These are phyloP conservation scores for Lactifluus piperatus DNA, from an alignment of 768 basidiomycete species.

Conservation along the genomic window DNA sequence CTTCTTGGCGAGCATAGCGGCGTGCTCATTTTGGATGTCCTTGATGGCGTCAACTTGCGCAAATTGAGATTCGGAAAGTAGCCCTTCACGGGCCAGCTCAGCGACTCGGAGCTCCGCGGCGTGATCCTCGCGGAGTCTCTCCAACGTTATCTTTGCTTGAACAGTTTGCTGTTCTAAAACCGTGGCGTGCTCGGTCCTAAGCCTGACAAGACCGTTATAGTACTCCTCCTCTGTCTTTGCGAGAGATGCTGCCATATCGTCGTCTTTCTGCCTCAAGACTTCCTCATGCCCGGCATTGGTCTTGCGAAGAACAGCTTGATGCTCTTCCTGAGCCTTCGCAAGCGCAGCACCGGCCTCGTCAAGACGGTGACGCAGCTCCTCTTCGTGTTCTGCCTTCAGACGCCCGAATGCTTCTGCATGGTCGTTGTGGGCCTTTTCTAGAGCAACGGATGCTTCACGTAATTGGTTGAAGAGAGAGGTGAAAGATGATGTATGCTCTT, in stretches of 20 bases:
- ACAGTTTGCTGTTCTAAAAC: conserved; percentile 51
- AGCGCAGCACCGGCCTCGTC: conserved; percentile 46
- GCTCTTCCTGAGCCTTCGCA: conserved; percentile 40
- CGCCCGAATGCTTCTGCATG: conserved; percentile 55
- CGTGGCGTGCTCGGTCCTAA: conserved; percentile 63
- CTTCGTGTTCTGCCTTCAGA: conserved; percentile 34
- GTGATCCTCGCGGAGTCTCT: conserved; percentile 70
- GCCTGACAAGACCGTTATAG: conserved; percentile 69
- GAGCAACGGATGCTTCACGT: conserved; percentile 24
- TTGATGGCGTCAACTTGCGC: conserved; percentile 52
- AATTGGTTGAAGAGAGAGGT: conserved; percentile 27
- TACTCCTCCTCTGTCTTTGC: conserved; percentile 74
- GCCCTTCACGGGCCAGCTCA: conserved; percentile 68
- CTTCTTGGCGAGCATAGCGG: conserved; percentile 55
- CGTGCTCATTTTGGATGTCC: conserved; percentile 65
- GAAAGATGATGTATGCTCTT: conserved; percentile 38
- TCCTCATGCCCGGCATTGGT: conserved; percentile 46
- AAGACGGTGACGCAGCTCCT: conserved; percentile 40
- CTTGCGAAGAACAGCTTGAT: conserved; percentile 43
- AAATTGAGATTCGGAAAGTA: conserved; percentile 65
- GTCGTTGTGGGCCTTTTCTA: conserved; percentile 37
- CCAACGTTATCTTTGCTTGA: conserved; percentile 53
- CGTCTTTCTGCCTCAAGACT: conserved; percentile 50
- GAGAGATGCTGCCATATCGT: conserved; percentile 45
- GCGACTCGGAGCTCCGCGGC: conserved; percentile 60